Percentiles rank a stretch among this genome's conserved stretches.
phyloP scores from a whole-genome alignment of 768 basidiomycete genomes.

The Multifurca ochricompacta region DNA sequence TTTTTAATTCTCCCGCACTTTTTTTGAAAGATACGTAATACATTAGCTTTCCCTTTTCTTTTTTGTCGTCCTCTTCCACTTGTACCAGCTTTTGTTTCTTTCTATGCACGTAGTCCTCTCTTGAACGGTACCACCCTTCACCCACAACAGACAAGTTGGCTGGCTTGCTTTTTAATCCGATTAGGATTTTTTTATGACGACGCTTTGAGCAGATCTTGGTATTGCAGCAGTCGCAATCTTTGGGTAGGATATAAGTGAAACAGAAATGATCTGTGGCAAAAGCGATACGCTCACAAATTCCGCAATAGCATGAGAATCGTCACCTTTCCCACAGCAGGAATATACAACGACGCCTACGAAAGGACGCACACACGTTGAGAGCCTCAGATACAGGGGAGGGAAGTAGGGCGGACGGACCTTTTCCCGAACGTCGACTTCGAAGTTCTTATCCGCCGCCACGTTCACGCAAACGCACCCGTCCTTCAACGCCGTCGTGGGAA shows the following conservation, averaged over 20 bases:
- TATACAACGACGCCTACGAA: constrained; percentile 79
- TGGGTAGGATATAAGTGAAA: constrained; percentile 1
- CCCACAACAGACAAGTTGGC: no score
- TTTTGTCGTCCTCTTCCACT: background rate
- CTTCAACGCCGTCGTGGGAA: constrained; percentile 84
- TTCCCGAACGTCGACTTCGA: constrained; percentile 85
- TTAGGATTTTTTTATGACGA: no score
- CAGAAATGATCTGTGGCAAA: no score
- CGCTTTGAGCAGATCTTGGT: constrained; percentile 7
- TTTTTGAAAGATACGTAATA: constrained; percentile 3
- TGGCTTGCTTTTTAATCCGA: no score
- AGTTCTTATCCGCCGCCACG: constrained; percentile 93
- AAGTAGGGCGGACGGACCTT: constrained; percentile 47
- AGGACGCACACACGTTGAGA: background rate
- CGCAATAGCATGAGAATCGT: constrained; percentile 97
- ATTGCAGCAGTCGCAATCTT: constrained; percentile 10
- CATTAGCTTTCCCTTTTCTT: background rate
- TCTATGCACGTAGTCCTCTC: no score
- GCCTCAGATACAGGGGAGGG: no score
- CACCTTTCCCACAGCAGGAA: constrained; percentile 96
- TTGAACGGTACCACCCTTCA: no score
- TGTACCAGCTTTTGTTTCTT: no score
- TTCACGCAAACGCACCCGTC: constrained; percentile 93
- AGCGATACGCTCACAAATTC: constrained; percentile 60
- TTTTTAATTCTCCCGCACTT: no score